phyloP scores from a whole-genome alignment of 2,329 filamentous ascomycete genomes.

The Periconia sp. region DNA sequence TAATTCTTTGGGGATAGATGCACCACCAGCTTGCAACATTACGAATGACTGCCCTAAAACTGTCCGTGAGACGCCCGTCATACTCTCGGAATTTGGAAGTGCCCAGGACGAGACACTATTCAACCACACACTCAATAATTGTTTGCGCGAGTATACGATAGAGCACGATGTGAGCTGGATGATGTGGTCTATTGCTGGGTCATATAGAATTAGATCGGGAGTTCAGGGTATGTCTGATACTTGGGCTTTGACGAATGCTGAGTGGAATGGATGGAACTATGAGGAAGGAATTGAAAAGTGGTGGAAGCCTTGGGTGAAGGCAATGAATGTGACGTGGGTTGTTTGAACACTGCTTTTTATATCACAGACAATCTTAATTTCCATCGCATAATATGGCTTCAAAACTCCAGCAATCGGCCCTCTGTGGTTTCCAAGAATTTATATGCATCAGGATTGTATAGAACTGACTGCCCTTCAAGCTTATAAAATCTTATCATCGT shows the following conservation, averaged over 20 bases:
- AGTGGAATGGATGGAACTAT: constrained; percentile 53
- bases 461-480: too few species aligned
- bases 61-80: constrained; percentile 39
- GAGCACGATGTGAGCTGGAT: constrained; percentile 53
- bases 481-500: too few species aligned
- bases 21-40: constrained; percentile 38
- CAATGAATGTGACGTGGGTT: constrained; percentile 38
- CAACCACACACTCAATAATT: constrained; percentile 51
- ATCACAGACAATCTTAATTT: too few species aligned
- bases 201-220: constrained; percentile 50
- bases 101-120: constrained; percentile 45
- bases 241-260: constrained; percentile 52
- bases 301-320: constrained; percentile 53
- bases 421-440: too few species aligned
- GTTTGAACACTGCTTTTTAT: background rate
- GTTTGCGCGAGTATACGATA: constrained; percentile 49
- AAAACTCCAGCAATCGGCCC: too few species aligned
- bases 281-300: constrained; percentile 50
- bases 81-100: constrained; percentile 42
- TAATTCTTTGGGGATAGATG: constrained; percentile 47
- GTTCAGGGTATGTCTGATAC: constrained; percentile 51
- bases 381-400: too few species aligned
- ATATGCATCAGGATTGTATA: too few species aligned
- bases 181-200: constrained; percentile 54
- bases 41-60: constrained; percentile 38